These are phyloP conservation scores for Lecanicillium sp. DNA, from an alignment of 2,329 filamentous ascomycete genomes.

Conservation along the genomic window DNA sequence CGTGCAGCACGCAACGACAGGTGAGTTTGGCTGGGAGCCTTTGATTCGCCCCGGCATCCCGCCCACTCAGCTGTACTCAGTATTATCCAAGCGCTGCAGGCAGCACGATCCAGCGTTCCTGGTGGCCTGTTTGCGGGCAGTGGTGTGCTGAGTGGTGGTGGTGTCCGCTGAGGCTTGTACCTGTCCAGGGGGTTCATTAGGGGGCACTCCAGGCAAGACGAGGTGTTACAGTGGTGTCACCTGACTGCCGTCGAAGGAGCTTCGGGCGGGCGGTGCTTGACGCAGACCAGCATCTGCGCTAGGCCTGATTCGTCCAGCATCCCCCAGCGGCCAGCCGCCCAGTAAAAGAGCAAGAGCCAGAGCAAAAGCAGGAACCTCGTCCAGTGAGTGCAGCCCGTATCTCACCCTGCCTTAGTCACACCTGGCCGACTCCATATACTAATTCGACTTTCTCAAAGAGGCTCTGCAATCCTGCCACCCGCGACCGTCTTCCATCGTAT, in stretches of 20 bases:
- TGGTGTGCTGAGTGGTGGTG: too few species aligned
- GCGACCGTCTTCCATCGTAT: slow-evolving; percentile 10
- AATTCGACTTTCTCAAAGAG: slow-evolving; percentile 9
- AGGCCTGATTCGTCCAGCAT: slow-evolving; percentile 13
- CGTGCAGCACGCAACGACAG: too few species aligned
- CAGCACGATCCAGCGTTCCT: too few species aligned
- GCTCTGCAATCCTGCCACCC: slow-evolving; percentile 2
- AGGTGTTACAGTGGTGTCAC: slow-evolving; percentile 8
- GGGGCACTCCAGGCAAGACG: background rate
- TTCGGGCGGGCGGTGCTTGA: slow-evolving; percentile 7
- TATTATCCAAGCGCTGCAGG: too few species aligned
- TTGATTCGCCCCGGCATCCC: too few species aligned
- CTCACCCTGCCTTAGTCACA: slow-evolving; percentile 16
- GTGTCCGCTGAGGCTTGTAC: too few species aligned
- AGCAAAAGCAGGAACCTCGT: slow-evolving; percentile 13
- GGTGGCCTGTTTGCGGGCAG: too few species aligned
- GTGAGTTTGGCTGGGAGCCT: too few species aligned
- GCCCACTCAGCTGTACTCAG: too few species aligned
- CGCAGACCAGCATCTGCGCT: slow-evolving; percentile 7
- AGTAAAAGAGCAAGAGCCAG: too few species aligned
- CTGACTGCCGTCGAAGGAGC: slow-evolving; percentile 4
- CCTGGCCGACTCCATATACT: slow-evolving; percentile 9
- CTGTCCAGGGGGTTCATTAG: too few species aligned
- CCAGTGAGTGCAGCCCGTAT: slow-evolving; percentile 10
- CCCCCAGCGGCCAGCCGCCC: slow-evolving; percentile 4